Percentiles rank a stretch among this genome's conserved stretches.
phyloP scores from a whole-genome alignment of 371 early-diverging fungal species.

The Nematocida major region DNA sequence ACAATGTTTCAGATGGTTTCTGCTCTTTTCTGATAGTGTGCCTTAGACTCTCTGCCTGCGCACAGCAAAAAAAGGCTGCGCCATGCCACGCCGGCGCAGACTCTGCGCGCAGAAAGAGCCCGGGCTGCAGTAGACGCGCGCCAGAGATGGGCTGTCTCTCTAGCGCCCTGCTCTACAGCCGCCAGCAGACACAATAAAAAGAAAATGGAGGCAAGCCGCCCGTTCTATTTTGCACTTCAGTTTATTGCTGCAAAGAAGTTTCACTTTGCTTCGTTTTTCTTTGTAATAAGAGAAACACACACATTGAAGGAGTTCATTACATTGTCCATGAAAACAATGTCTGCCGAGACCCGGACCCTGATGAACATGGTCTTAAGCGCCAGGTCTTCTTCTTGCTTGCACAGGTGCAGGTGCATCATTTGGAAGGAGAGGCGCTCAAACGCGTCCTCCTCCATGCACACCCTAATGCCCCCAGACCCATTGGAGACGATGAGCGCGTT shows the following conservation, averaged over 20 bases:
- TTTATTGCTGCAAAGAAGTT: background rate
- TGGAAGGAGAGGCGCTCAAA: background rate
- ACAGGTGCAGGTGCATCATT: background rate
- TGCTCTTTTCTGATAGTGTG: background rate
- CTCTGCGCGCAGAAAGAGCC: no score
- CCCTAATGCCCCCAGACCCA: background rate
- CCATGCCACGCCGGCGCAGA: no score
- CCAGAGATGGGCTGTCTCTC: no score
- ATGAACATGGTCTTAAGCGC: background rate
- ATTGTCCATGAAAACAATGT: background rate
- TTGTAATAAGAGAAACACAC: background rate
- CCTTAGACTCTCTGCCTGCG: background rate
- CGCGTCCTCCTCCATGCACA: background rate
- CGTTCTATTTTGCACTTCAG: no score
- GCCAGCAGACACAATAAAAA: no score
- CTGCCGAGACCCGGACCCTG: background rate
- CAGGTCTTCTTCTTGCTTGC: background rate
- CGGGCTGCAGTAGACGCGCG: no score
- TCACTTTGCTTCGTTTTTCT: background rate
- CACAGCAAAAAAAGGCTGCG: background rate
- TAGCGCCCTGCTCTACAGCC: no score
- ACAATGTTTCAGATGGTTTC: background rate
- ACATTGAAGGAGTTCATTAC: background rate
- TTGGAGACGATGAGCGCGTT: background rate
- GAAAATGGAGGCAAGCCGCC: no score